Percentiles rank a stretch among this genome's conserved stretches.
phyloP scores from a whole-genome alignment of 306 rosid species.

The Styphnolobium japonicum region DNA sequence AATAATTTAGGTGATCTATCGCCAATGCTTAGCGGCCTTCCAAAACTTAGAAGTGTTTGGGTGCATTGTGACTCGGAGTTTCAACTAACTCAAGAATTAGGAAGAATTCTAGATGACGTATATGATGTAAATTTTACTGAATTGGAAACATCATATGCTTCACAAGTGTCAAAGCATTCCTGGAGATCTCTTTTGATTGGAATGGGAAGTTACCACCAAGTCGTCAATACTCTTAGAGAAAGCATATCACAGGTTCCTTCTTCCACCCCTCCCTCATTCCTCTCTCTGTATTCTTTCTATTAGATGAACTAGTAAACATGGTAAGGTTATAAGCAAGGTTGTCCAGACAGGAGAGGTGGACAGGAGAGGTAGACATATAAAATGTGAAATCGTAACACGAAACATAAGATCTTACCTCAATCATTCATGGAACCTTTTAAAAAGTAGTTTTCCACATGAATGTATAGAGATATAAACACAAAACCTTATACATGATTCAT shows the following conservation, averaged over 20 bases:
- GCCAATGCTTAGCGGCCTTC: neutral
- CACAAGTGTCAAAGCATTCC: neutral
- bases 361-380: no score
- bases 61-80: neutral
- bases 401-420: no score
- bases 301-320: no score
- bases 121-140: neutral
- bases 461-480: no score
- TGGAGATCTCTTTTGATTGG: neutral
- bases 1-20: neutral
- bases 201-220: neutral
- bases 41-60: neutral
- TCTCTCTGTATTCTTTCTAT: no score
- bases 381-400: no score
- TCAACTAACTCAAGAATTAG: neutral
- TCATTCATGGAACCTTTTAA: no score
- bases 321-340: no score
- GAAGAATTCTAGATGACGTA: neutral
- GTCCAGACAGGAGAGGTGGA: no score
- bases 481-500: no score
- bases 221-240: neutral
- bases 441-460: no score
- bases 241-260: neutral
- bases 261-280: no score
- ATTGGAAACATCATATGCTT: neutral